Base-by-base conservation (phyloP, 75 land plant genomes). In the Isoetes taiwanensis region DNA sequence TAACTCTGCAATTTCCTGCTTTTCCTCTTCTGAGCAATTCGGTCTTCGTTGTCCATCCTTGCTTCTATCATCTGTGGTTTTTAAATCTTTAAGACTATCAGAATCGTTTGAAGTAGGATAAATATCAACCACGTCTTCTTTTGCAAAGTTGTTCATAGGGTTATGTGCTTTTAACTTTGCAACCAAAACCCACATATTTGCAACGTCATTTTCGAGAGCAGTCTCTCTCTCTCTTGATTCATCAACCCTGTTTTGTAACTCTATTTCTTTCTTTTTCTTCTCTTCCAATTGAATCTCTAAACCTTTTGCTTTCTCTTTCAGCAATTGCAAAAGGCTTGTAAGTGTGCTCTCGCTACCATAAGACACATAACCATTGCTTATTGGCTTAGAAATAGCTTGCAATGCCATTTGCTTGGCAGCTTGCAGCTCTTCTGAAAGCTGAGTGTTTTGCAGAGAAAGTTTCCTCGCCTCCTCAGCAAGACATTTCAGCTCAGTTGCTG, bases 141-240 rank as follows among this genome's bases (percentile, higher is more conserved):
- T 23, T 19, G n/a, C n/a, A n/a, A n/a, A n/a, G n/a, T n/a, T n/a
- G n/a, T n/a, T n/a, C n/a, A n/a, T n/a, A n/a, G n/a, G n/a, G n/a
- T 46, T 19, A 16, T 46, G 25, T 8, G 16, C 21, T 69, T 94
- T 94, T 55, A 94, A 43, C 74, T 88, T 75, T 11, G 96, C 99
- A 63, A 94, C 99, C 58, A 84, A 80, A 56, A 94, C 90, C 99
- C 99, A 94, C 99, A 94, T 94, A 34, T 83, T 77, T 39, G 99
- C 96, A 38, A 94, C 68, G 63, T 94, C 99, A 72, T 84, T 89
- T 59, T 94, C 99, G 54, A 94, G 66, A 35, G 83, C 61, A 30
- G 72, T 58, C 73, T 94, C 99, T 50, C 80, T 75, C 37, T 68
- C 81, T 58, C 76, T 89, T 29, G 82, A 72, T 34, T 89, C 90